These are phyloP conservation scores for Suhomyces taliae DNA, from an alignment of 1,139 yeast species.

Conservation along the genomic window DNA sequence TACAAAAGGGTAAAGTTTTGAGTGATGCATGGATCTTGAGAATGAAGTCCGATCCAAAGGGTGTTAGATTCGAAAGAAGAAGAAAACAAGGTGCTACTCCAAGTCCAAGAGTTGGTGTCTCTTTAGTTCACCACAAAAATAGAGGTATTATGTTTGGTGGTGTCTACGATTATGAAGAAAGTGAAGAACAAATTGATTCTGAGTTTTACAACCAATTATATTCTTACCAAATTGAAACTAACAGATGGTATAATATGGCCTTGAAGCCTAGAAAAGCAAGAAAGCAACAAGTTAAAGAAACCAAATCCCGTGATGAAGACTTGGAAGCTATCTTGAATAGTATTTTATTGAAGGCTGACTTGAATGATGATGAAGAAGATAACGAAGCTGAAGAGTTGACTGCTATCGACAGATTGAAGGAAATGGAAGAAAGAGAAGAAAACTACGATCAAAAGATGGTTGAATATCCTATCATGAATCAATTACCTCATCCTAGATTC, in stretches of 20 bases:
- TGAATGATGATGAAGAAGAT: conserved; percentile 59
- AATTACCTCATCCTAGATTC: conserved; percentile 85
- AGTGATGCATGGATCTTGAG: conserved; percentile 85
- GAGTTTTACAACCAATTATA: conserved; percentile 78
- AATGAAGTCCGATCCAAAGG: conserved; percentile 84
- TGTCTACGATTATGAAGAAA: conserved; percentile 91
- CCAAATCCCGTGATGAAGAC: conserved; percentile 71
- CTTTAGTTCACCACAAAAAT: conserved; percentile 85
- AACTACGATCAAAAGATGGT: conserved; percentile 28
- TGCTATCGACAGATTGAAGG: conserved; percentile 41
- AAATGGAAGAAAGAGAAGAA: conserved; percentile 37
- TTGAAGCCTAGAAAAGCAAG: conserved; percentile 64
- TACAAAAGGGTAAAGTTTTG: conserved; percentile 90
- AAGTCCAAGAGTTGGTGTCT: conserved; percentile 91
- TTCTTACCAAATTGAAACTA: conserved; percentile 81
- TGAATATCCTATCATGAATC: conserved; percentile 59
- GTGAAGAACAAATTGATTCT: conserved; percentile 87
- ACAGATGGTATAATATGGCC: conserved; percentile 81
- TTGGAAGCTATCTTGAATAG: conserved; percentile 77
- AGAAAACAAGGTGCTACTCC: conserved; percentile 89
- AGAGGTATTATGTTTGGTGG: conserved; percentile 96
- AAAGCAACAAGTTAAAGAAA: conserved; percentile 42
- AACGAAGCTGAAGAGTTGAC: conserved; percentile 43
- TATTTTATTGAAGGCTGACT: conserved; percentile 68
- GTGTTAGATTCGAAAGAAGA: conserved; percentile 83